These are phyloP conservation scores for Oryza coarctata DNA, from an alignment of 176 grass and related monocot genomes.

Conservation along the genomic window DNA sequence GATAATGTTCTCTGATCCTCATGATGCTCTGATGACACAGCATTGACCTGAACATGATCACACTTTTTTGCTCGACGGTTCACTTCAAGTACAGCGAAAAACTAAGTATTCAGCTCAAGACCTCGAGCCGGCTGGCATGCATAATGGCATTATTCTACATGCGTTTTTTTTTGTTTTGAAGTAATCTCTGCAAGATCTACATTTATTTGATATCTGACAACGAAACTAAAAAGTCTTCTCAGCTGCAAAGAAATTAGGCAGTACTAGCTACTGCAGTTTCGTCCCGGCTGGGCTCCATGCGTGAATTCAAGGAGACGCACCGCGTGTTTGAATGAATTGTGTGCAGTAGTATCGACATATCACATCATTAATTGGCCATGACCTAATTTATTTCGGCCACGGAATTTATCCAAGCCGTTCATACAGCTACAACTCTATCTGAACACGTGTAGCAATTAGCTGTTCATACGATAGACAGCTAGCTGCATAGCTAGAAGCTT, in stretches of 20 bases:
- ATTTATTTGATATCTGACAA: background rate
- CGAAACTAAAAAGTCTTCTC: background rate
- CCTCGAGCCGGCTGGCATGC: too few relatives aligned
- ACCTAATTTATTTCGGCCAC: constrained; percentile 47
- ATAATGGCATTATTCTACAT: too few relatives aligned
- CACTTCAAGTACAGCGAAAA: too few relatives aligned
- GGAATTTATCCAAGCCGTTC: constrained; percentile 1
- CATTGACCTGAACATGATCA: too few relatives aligned
- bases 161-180: background rate
- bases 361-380: constrained; percentile 18
- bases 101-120: too few relatives aligned
- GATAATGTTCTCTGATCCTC: too few relatives aligned
- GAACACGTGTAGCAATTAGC: background rate
- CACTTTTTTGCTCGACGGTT: too few relatives aligned
- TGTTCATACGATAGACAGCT: background rate
- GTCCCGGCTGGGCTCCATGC: background rate
- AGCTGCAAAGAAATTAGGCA: constrained; percentile 14
- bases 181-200: background rate
- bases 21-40: too few relatives aligned
- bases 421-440: background rate
- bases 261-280: background rate
- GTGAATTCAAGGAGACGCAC: background rate
- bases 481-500: too few relatives aligned
- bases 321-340: background rate
- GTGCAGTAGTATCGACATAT: constrained; percentile 17